Base-by-base conservation (phyloP, 75 land plant species). In the Pinus tabuliformis region DNA sequence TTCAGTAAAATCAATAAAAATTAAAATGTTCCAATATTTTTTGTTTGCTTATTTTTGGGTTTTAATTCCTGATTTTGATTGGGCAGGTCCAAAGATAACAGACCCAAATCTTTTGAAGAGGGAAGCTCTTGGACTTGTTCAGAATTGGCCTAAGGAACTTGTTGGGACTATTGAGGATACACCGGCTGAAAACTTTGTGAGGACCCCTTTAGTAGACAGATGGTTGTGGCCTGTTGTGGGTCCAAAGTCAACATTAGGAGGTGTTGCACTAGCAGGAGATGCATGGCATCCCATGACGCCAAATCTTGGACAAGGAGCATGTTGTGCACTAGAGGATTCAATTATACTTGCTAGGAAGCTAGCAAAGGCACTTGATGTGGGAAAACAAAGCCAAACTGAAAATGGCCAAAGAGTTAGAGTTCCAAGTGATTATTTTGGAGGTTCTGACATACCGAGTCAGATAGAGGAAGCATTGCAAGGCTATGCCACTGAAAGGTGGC, bases 271-370 rank as follows among this genome's bases (percentile, higher is more conserved):
- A 24, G 94, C 83, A 30, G 98, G 98, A 16, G 98, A 95, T 79
- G 98, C 98, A n/a, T 88, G 91, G 89, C 98, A 95, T 73, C 98
- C 96, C 8, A 89, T 93, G 91, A 95, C 98, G 7, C 98, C 98
- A 22, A 93, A 95, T 75, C 87, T 95, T 16, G 98, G 92, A 6
- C 98, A 93, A 78, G 98, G 98, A 22, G 98, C 82, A 11, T 95
- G 98, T 77, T 85, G 86, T 75, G 97, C 98, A 18, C 71, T 93
- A 59, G 98, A 95, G 78, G 98, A 95, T 79, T 85, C 93, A 15
- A 83, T 95, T 9, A 75, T 88, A 66, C 86, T 95, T 6, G 83
- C 94, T 22, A 82, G 78, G 26, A 89, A 89, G 78, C 90, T 93
- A 2, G 80, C 87, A 3, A 21, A n/a, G 13, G 88, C 89, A 26